Evolutionary conservation across 2,329 filamentous ascomycete genomes (phyloP).

Genomic region (Ascochyta rabiei): DNA sequence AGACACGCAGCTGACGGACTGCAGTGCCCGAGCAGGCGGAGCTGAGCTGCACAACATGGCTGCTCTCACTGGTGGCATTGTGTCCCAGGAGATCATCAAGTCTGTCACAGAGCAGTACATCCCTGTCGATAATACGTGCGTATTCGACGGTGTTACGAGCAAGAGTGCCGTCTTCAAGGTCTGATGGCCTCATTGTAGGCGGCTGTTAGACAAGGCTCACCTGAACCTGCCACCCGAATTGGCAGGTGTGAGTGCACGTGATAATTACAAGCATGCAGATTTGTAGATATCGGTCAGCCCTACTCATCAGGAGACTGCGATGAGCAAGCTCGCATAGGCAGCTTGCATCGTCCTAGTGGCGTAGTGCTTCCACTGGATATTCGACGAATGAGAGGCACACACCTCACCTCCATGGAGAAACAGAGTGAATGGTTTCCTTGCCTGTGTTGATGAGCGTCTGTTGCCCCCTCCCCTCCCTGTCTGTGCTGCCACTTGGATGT

Average conservation of each 20-base stretch:
- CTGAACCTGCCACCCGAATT: too few species aligned
- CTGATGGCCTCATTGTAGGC: conserved; percentile 11
- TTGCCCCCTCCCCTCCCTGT: background rate
- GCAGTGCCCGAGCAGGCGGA: conserved; percentile 72
- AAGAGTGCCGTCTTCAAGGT: conserved; percentile 60
- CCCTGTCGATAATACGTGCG: conserved; percentile 67
- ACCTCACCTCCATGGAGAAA: too few species aligned
- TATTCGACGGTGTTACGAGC: conserved; percentile 67
- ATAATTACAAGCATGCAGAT: background rate
- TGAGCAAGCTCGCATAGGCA: background rate
- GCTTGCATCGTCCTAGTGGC: background rate
- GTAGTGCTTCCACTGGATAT: background rate
- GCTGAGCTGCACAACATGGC: conserved; percentile 93
- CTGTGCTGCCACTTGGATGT: background rate
- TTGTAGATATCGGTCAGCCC: background rate
- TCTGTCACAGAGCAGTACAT: conserved; percentile 73
- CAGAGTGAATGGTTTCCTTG: background rate
- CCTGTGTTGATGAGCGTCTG: background rate
- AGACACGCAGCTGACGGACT: conserved; percentile 8
- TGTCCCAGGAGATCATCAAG: conserved; percentile 97
- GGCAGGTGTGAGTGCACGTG: background rate
- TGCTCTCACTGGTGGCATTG: conserved; percentile 84
- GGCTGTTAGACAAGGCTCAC: too few species aligned
- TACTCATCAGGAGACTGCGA: background rate
- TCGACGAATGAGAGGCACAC: background rate